Evolutionary conservation across 2,329 filamentous ascomycete genomes (phyloP).

Genomic region (Chaetomium globosum): DNA sequence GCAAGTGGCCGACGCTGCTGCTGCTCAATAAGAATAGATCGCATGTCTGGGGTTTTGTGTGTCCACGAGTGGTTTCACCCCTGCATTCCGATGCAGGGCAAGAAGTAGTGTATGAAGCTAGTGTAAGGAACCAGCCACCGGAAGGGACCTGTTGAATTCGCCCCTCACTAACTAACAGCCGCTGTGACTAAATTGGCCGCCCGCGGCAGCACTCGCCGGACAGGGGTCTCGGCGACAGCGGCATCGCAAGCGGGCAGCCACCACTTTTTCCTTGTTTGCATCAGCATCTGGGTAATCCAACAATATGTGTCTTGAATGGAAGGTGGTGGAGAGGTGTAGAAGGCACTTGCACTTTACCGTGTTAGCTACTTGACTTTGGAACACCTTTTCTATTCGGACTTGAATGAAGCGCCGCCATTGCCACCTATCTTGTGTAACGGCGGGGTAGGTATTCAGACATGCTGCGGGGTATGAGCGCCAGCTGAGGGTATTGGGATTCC

Average conservation of each 20-base stretch:
- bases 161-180: slow-evolving; percentile 1
- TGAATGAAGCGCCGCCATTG: not conserved
- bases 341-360: not conserved
- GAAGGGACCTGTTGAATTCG: not conserved
- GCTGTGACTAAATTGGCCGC: slow-evolving; percentile 12
- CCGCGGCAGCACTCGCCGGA: not conserved
- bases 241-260: not conserved
- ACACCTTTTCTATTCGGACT: not conserved
- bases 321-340: not conserved
- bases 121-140: slow-evolving; percentile 3
- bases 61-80: not conserved
- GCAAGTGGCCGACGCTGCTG: slow-evolving; percentile 17
- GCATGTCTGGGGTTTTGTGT: slow-evolving; percentile 28
- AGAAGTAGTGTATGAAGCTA: not conserved
- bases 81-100: slow-evolving; percentile 15
- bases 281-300: not conserved
- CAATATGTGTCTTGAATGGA: not conserved
- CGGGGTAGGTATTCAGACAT: slow-evolving; percentile 1
- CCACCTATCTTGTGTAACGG: not conserved
- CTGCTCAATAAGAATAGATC: slow-evolving; percentile 12
- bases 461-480: not conserved
- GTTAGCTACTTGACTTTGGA: slow-evolving; percentile 1
- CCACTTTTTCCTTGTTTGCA: not conserved
- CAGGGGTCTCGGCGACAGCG: slow-evolving; percentile 10
- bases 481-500: not conserved